A percentile compares a stretch with the other conserved stretches of the same genome.
phyloP scores from a whole-genome alignment of 2,329 filamentous ascomycete species.

The Lecanicillium sp. region DNA sequence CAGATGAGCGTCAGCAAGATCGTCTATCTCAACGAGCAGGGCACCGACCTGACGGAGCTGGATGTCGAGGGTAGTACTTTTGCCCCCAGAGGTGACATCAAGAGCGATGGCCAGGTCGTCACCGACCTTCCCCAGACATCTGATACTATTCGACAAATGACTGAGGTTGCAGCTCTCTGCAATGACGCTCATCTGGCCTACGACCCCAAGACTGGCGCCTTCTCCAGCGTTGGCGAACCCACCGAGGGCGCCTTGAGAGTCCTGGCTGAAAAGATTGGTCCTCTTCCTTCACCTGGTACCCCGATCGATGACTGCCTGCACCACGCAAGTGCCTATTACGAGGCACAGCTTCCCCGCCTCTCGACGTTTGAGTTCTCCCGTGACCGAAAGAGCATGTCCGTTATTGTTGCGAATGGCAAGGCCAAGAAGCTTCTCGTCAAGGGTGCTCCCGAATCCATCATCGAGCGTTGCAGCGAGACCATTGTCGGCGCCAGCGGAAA shows the following conservation, averaged over 20 bases:
- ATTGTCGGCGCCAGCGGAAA: constrained; percentile 73
- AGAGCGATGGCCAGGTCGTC: constrained; percentile 58
- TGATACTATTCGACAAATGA: constrained; percentile 71
- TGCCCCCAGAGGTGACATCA: constrained; percentile 70
- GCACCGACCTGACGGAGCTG: constrained; percentile 71
- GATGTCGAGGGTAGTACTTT: constrained; percentile 92
- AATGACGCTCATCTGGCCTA: constrained; percentile 83
- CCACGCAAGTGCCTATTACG: constrained; percentile 77
- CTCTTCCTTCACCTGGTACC: constrained; percentile 52
- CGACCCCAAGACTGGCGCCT: constrained; percentile 66
- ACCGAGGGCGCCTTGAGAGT: constrained; percentile 91
- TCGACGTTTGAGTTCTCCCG: constrained; percentile 95
- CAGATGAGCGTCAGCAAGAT: constrained; percentile 98
- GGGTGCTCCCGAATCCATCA: constrained; percentile 87
- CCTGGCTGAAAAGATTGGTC: constrained; percentile 89
- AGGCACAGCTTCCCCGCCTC: constrained; percentile 64
- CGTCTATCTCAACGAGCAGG: constrained; percentile 70
- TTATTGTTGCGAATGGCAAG: constrained; percentile 65
- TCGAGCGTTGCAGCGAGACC: constrained; percentile 83
- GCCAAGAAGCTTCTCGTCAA: constrained; percentile 85
- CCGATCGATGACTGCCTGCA: constrained; percentile 62
- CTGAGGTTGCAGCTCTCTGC: constrained; percentile 66
- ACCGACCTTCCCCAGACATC: constrained; percentile 64
- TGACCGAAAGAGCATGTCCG: constrained; percentile 99
- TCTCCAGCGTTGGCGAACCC: constrained; percentile 82